phyloP scores from a whole-genome alignment of 2,329 filamentous ascomycete genomes.

The Dothistroma pini region DNA sequence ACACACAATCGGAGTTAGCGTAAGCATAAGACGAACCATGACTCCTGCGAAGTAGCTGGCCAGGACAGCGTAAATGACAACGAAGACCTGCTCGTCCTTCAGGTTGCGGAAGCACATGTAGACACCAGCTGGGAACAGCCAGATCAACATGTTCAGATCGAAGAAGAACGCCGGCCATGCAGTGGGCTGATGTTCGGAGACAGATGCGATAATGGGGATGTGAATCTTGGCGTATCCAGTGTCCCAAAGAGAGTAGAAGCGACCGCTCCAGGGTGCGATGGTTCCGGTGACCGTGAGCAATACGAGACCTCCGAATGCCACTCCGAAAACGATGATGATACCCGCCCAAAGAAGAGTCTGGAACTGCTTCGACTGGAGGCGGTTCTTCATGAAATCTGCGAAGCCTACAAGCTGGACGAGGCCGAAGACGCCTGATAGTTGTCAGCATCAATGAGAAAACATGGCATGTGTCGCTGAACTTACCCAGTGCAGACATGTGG shows the following conservation, averaged over 20 bases:
- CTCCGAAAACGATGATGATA: conserved; percentile 68
- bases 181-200: conserved; percentile 97
- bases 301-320: conserved; percentile 73
- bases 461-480: conserved; percentile 31
- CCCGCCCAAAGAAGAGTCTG: conserved; percentile 79
- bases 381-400: conserved; percentile 83
- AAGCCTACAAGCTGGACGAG: conserved; percentile 91
- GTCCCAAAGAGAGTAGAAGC: conserved; percentile 99
- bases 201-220: conserved; percentile 99
- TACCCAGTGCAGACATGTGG: conserved; percentile 95
- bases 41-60: conserved; percentile 98
- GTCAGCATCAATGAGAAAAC: conserved; percentile 25
- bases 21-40: conserved; percentile 99
- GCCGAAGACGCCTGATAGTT: conserved; percentile 74
- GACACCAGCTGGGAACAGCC: conserved; percentile 97
- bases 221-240: conserved; percentile 99
- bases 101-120: conserved; percentile 97
- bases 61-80: conserved; percentile 95
- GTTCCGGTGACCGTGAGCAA: conserved; percentile 79
- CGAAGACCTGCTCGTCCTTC: conserved; percentile 93
- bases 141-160: conserved; percentile 95
- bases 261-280: conserved; percentile 95
- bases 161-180: conserved; percentile 99
- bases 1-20: conserved; percentile 92
- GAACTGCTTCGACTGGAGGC: conserved; percentile 89